Evolutionary conservation across 2,329 filamentous ascomycete species (phyloP).

Genomic region (Aureobasidium pullulans): DNA sequence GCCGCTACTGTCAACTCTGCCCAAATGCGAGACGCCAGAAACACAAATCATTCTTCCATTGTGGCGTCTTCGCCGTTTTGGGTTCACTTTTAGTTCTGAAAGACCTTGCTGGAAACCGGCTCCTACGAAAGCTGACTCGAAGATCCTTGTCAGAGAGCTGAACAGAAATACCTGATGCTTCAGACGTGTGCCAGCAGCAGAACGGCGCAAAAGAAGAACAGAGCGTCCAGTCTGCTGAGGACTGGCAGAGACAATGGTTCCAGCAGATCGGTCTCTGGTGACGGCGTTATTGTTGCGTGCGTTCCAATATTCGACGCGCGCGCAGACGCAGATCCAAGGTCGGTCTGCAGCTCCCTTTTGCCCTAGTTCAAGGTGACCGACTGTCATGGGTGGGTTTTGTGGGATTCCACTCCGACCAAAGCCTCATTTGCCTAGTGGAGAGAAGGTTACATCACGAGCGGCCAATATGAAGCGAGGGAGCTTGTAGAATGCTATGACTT

Average conservation of each 20-base stretch:
- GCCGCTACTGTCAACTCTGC: constrained; percentile 10
- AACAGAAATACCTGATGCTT: background rate
- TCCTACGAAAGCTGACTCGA: constrained; percentile 2
- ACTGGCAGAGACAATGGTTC: background rate
- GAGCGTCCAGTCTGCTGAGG: background rate
- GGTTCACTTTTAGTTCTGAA: constrained; percentile 7
- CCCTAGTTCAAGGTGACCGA: background rate
- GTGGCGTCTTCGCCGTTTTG: constrained; percentile 12
- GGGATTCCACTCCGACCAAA: constrained; percentile 5
- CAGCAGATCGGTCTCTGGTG: constrained; percentile 6
- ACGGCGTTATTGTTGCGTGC: constrained; percentile 1
- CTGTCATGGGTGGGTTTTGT: constrained; percentile 2
- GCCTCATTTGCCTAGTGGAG: background rate
- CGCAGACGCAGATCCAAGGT: background rate
- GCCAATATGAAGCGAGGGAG: background rate
- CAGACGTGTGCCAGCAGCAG: background rate
- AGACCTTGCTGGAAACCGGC: background rate
- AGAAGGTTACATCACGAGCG: constrained; percentile 10
- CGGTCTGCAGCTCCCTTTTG: background rate
- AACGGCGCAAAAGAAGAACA: background rate
- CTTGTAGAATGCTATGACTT: background rate
- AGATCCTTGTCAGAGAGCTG: constrained; percentile 1
- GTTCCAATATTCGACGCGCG: constrained; percentile 5
- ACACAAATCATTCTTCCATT: constrained; percentile 14
- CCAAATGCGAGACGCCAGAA: constrained; percentile 6